Evolutionary conservation across 140 eudicot genomes (phyloP).

Genomic region (Stevia rebaudiana): DNA sequence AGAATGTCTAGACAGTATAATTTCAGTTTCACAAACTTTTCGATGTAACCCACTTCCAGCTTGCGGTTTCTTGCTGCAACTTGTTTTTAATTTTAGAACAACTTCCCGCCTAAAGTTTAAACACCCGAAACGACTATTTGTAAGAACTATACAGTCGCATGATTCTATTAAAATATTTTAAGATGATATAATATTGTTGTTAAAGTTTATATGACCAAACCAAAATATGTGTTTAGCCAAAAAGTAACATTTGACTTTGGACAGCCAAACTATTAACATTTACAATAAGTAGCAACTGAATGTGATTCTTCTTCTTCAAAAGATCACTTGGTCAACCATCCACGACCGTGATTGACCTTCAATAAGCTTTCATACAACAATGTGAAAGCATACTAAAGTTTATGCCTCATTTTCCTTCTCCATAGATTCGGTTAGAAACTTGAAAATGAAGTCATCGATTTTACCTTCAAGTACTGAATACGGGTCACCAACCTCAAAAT

Average conservation of each 20-base stretch:
- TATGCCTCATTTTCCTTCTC: constrained; percentile 55
- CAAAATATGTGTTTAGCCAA: background rate
- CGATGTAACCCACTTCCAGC: no score
- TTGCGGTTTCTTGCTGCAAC: no score
- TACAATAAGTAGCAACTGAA: constrained; percentile 3
- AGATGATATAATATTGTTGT: background rate
- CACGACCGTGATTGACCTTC: background rate
- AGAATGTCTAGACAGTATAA: no score
- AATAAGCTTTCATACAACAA: background rate
- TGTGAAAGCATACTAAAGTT: background rate
- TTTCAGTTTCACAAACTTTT: no score
- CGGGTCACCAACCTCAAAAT: constrained; percentile 85
- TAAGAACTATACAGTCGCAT: no score
- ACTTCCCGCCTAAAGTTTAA: no score
- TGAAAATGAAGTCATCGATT: constrained; percentile 76
- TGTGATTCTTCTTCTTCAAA: background rate
- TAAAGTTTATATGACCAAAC: background rate
- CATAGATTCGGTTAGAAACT: constrained; percentile 70
- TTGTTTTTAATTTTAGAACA: no score
- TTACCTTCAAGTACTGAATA: constrained; percentile 83
- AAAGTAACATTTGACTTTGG: background rate
- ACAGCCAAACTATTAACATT: background rate
- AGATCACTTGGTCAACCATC: no score
- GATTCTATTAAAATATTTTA: background rate
- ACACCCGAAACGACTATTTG: no score